Conservation (phyloP, 495 filamentous ascomycete genomes). For the Podospora didyma region DNA sequence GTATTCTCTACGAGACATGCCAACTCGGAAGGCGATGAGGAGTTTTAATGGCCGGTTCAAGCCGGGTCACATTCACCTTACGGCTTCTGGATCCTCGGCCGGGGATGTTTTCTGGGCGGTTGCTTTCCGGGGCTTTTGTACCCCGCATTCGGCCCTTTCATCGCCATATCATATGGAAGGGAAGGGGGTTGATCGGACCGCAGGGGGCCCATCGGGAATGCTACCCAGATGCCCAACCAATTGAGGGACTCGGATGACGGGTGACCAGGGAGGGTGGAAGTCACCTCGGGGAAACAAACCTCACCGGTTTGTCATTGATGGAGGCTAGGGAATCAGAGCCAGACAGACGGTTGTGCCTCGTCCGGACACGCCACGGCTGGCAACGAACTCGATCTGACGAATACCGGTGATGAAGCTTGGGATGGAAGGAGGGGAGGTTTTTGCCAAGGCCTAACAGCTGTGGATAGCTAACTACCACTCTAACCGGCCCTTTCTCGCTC, state of each 20-base stretch:
- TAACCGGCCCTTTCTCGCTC: conserved; percentile 3
- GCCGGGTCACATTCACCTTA: background rate
- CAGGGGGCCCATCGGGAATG: background rate
- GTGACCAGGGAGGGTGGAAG: too few species aligned
- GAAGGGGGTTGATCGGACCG: background rate
- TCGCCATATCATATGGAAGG: background rate
- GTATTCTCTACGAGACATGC: too few species aligned
- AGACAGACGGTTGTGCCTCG: too few species aligned
- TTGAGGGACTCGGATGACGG: background rate
- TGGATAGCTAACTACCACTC: background rate
- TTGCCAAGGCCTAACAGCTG: background rate
- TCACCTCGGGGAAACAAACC: too few species aligned
- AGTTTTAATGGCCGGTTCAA: too few species aligned
- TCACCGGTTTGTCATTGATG: too few species aligned
- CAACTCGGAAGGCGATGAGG: too few species aligned
- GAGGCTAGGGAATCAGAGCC: too few species aligned
- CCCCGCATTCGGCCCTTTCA: conserved; percentile 19
- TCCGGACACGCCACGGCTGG: too few species aligned
- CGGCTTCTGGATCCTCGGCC: background rate
- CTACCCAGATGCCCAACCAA: background rate
- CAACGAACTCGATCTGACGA: too few species aligned
- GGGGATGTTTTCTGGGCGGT: background rate
- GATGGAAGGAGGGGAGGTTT: too few species aligned
- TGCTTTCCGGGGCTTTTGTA: conserved; percentile 3
- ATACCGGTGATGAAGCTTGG: too few species aligned